These are phyloP conservation scores for Plasmodium blacklocki DNA, from an alignment of 169 alveolate species.

Conservation along the genomic window DNA sequence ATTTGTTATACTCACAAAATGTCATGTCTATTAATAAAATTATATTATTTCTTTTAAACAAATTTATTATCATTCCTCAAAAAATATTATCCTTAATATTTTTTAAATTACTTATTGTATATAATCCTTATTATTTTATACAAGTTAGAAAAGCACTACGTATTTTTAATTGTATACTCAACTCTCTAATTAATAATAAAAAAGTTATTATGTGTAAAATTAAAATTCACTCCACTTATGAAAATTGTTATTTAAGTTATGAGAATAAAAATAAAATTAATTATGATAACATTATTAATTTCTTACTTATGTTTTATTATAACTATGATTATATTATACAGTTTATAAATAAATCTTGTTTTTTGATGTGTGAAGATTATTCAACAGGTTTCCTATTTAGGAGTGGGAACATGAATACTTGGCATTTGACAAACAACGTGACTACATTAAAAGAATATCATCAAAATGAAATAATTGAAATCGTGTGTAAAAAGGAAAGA, in stretches of 20 bases:
- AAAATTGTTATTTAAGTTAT: conserved; percentile 67
- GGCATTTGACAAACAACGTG: no score
- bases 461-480: no score
- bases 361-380: conserved; percentile 74
- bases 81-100: conserved; percentile 50
- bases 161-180: conserved; percentile 36
- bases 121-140: conserved; percentile 65
- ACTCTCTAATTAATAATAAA: conserved; percentile 25
- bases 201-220: conserved; percentile 64
- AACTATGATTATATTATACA: conserved; percentile 63
- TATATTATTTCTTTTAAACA: conserved; percentile 48
- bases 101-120: conserved; percentile 65
- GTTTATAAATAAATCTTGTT: conserved; percentile 66
- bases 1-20: conserved; percentile 51
- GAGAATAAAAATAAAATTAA: conserved; percentile 68
- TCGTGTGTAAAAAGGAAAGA: no score
- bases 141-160: conserved; percentile 67
- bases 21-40: conserved; percentile 70
- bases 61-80: conserved; percentile 68
- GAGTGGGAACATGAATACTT: conserved; percentile 5
- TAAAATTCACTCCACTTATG: conserved; percentile 54
- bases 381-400: conserved; percentile 20
- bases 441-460: no score
- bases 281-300: conserved; percentile 58
- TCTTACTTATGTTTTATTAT: conserved; percentile 41